Evolutionary conservation across 1,284 basidiomycete genomes (phyloP).

Genomic region (Exsudoporus floridanus): DNA sequence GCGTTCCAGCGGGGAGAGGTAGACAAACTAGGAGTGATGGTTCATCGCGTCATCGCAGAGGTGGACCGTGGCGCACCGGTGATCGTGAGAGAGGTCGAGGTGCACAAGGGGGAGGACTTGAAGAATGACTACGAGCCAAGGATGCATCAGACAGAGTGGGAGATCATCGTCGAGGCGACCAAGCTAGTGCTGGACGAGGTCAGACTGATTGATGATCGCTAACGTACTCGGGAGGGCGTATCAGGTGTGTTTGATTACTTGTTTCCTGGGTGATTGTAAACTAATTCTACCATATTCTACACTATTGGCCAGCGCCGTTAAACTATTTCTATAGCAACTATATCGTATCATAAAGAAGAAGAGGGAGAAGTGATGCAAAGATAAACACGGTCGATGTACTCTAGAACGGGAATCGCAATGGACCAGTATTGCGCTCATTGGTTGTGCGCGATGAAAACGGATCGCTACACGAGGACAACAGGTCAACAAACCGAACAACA

Average conservation of each 20-base stretch:
- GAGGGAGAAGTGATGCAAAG: background rate
- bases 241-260: conserved; percentile 13
- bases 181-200: conserved; percentile 61
- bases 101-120: conserved; percentile 74
- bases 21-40: conserved; percentile 83
- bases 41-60: conserved; percentile 91
- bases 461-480: conserved; percentile 14
- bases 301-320: conserved; percentile 17
- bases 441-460: conserved; percentile 13
- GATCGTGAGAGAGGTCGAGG: conserved; percentile 76
- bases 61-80: conserved; percentile 92
- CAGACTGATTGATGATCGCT: conserved; percentile 9
- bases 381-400: conserved; percentile 11
- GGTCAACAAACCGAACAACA: conserved; percentile 1
- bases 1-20: conserved; percentile 85
- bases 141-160: conserved; percentile 86
- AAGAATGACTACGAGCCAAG: conserved; percentile 68
- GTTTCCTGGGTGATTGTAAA: conserved; percentile 10
- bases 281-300: conserved; percentile 14
- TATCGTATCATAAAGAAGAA: background rate
- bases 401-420: conserved; percentile 31
- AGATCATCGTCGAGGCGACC: conserved; percentile 86
- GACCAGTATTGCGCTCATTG: conserved; percentile 7
- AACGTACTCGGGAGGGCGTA: background rate
- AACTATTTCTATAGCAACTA: conserved; percentile 17